phyloP scores from a whole-genome alignment of 768 basidiomycete species.

The Dentipellis sp. region DNA sequence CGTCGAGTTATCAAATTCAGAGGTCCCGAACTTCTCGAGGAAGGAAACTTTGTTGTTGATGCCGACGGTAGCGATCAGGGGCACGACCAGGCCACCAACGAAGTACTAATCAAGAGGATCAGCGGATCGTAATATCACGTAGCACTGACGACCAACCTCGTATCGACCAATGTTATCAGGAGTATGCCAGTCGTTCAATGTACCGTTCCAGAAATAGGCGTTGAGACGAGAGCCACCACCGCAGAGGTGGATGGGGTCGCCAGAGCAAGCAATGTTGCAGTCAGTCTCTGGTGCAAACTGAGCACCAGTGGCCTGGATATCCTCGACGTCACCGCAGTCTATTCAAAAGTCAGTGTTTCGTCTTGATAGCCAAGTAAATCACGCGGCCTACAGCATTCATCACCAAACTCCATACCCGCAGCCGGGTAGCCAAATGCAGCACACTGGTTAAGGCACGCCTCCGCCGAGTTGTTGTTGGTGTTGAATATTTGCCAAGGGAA shows the following conservation, averaged over 20 bases:
- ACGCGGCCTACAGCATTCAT: constrained; percentile 60
- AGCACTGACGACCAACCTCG: constrained; percentile 37
- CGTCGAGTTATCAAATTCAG: constrained; percentile 52
- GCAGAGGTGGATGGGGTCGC: constrained; percentile 61
- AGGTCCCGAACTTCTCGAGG: constrained; percentile 66
- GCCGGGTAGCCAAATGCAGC: constrained; percentile 63
- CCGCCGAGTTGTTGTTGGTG: constrained; percentile 52
- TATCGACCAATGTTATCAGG: constrained; percentile 61
- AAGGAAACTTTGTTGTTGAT: constrained; percentile 78
- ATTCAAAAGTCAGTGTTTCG: neutral
- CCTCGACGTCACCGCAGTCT: constrained; percentile 66
- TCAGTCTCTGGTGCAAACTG: constrained; percentile 25
- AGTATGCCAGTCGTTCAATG: constrained; percentile 51
- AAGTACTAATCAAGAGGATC: constrained; percentile 26
- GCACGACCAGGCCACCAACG: constrained; percentile 55
- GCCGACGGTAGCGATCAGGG: constrained; percentile 66
- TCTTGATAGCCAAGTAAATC: neutral
- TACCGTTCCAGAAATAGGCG: constrained; percentile 24
- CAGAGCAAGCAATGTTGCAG: constrained; percentile 50
- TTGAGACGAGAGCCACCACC: constrained; percentile 46
- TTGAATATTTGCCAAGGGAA: constrained; percentile 56
- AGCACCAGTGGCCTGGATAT: constrained; percentile 33
- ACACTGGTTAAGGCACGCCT: constrained; percentile 60
- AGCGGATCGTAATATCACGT: too few species aligned
- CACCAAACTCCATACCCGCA: constrained; percentile 58